Base-by-base conservation (phyloP, 192 early-diverging fungal species). In the Linnemannia schmuckeri region DNA sequence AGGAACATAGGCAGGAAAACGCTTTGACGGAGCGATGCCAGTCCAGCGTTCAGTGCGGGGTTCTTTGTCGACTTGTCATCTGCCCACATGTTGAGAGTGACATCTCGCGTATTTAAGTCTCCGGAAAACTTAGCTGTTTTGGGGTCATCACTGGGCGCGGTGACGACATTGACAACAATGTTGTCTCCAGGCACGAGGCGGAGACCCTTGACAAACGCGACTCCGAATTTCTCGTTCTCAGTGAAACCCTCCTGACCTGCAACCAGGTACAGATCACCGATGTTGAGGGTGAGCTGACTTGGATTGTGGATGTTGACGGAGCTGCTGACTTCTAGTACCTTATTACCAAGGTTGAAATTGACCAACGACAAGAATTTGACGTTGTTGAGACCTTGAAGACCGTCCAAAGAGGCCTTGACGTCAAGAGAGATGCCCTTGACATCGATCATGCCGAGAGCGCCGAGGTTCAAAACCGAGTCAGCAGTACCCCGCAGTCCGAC, bases 401-500 rank as follows among this genome's bases (percentile, higher is more conserved):
- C 84, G 49, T 46, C 73, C 15, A 90, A 44, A 0, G 75, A 79
- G 18, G 88, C 82, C 54, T 77, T 72, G 20, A 92, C 88, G 72
- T 91, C 70, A 15, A 91, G 71, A 13, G 30, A 71, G 70, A 93
- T 88, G 6, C 89, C 88, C 15, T 70, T 78, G 24, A 93, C 63
- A 18, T 79, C 69, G n/a, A 92, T 68, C 4, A 40, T 68, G 71
- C 91, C 91, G 68, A 91, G 46, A n/a, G 70, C 72, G 15, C 85
- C 89, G n/a, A 74, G 52, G 6, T 76, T 20, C 30, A 91, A 84
- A 0, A 79, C 78, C 12, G 90, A 89, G 52, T 78, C 80, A 15
- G 89, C 91, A 30, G 73, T 88, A 41, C 92, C 93, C 30, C 66
- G 46, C 40, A 93, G 87, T 30, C 77, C 82, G 30, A 93, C 80